Evolutionary conservation across 495 filamentous ascomycete genomes (phyloP).

Genomic region (Chaetomium tenue): DNA sequence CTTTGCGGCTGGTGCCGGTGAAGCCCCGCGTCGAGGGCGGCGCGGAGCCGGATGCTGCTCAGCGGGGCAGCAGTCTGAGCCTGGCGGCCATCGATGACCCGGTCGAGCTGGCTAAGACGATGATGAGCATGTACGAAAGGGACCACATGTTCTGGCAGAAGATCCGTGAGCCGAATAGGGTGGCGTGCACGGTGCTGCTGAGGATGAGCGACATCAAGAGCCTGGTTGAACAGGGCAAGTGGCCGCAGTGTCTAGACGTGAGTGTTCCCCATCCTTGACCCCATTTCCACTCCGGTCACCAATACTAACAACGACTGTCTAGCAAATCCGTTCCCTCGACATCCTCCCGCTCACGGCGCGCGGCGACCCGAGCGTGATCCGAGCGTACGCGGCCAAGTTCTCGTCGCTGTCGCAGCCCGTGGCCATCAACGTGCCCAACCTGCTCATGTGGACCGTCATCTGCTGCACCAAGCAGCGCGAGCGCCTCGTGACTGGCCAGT

Average conservation of each 20-base stretch:
- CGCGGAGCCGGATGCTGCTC: conserved; percentile 32
- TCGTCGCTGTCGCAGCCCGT: conserved; percentile 70
- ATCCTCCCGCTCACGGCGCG: conserved; percentile 74
- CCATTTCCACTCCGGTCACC: conserved; percentile 4
- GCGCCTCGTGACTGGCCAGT: conserved; percentile 60
- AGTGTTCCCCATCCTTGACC: conserved; percentile 1
- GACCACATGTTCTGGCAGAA: conserved; percentile 70
- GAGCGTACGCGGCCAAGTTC: conserved; percentile 72
- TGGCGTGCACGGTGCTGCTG: conserved; percentile 69
- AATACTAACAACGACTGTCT: conserved; percentile 13
- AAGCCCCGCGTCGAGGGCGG: conserved; percentile 57
- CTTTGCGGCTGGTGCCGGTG: conserved; percentile 71
- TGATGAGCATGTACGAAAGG: conserved; percentile 74
- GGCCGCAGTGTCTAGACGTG: conserved; percentile 74
- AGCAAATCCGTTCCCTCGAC: conserved; percentile 70
- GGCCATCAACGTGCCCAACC: conserved; percentile 78
- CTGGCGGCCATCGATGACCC: conserved; percentile 87
- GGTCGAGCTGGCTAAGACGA: conserved; percentile 69
- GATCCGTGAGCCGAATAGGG: conserved; percentile 63
- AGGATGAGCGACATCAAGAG: conserved; percentile 74
- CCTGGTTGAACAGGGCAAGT: conserved; percentile 64
- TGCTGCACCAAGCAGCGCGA: conserved; percentile 76
- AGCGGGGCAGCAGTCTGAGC: conserved; percentile 63
- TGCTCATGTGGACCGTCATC: conserved; percentile 89
- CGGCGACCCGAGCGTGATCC: conserved; percentile 70